Conservation (phyloP, 2,329 filamentous ascomycete species). For the Fusarium pseudocircinatum region DNA sequence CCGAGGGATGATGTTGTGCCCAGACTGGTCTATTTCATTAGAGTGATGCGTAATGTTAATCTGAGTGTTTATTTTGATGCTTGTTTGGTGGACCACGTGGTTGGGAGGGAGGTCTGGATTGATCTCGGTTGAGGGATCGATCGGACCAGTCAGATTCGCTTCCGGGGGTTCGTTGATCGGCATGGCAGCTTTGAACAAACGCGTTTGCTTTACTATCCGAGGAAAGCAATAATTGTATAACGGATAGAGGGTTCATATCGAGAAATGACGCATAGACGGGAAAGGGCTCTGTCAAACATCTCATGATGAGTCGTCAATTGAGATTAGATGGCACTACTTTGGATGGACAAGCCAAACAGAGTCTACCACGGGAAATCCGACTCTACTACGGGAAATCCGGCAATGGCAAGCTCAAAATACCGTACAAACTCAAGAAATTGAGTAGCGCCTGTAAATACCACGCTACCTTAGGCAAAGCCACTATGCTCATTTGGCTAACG, state of each 20-base stretch:
- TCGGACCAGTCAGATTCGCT: neutral
- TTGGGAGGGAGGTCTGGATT: neutral
- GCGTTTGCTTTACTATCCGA: neutral
- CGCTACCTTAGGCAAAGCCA: too few species aligned
- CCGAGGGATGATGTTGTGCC: neutral
- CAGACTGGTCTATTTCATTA: neutral
- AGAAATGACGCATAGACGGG: accelerated
- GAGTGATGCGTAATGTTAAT: neutral
- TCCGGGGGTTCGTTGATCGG: too few species aligned
- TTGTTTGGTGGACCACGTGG: neutral
- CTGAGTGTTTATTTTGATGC: neutral
- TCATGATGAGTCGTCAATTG: too few species aligned
- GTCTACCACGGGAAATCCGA: too few species aligned
- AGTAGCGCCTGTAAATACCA: too few species aligned
- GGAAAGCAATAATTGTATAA: neutral
- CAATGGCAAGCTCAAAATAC: neutral
- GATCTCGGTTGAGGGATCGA: neutral
- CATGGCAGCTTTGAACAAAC: neutral
- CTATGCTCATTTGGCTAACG: too few species aligned
- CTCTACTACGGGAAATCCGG: too few species aligned
- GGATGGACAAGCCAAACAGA: too few species aligned
- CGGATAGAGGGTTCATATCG: accelerated
- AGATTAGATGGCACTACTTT: too few species aligned
- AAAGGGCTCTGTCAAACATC: too few species aligned
- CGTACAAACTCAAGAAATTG: too few species aligned